Conservation (phyloP, 768 basidiomycete species). For the Suillus ampliporus region DNA sequence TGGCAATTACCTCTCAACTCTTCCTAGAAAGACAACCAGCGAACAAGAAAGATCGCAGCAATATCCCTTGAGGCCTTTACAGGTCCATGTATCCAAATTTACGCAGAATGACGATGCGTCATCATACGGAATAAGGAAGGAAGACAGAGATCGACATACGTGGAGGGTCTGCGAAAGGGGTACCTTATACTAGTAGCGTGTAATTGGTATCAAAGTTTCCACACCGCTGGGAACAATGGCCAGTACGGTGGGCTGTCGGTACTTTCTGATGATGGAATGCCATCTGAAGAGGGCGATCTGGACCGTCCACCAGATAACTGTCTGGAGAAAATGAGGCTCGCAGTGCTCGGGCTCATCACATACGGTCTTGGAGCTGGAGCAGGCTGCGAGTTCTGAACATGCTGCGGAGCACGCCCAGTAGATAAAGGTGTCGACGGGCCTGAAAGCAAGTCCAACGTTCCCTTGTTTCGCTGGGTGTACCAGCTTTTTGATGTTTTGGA, state of each 20-base stretch:
- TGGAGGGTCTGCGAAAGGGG: background rate
- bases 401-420: constrained; percentile 32
- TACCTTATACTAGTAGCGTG: background rate
- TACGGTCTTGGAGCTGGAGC: constrained; percentile 30
- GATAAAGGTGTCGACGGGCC: constrained; percentile 40
- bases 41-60: background rate
- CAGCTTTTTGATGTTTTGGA: constrained; percentile 33
- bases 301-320: constrained; percentile 21
- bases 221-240: constrained; percentile 31
- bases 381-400: constrained; percentile 12
- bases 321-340: constrained; percentile 35
- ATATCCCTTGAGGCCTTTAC: constrained; percentile 1
- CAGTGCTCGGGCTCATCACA: constrained; percentile 34
- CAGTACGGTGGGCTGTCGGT: constrained; percentile 29
- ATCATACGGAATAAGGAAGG: background rate
- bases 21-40: too few species aligned
- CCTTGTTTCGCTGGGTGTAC: constrained; percentile 34
- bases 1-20: too few species aligned
- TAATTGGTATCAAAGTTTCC: too few species aligned
- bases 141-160: background rate
- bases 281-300: constrained; percentile 37
- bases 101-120: background rate
- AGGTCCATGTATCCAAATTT: constrained; percentile 9
- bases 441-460: constrained; percentile 34
- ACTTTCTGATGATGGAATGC: constrained; percentile 36